These are phyloP conservation scores for Oxalis stricta DNA, from an alignment of 441 rosid species.

Conservation along the genomic window DNA sequence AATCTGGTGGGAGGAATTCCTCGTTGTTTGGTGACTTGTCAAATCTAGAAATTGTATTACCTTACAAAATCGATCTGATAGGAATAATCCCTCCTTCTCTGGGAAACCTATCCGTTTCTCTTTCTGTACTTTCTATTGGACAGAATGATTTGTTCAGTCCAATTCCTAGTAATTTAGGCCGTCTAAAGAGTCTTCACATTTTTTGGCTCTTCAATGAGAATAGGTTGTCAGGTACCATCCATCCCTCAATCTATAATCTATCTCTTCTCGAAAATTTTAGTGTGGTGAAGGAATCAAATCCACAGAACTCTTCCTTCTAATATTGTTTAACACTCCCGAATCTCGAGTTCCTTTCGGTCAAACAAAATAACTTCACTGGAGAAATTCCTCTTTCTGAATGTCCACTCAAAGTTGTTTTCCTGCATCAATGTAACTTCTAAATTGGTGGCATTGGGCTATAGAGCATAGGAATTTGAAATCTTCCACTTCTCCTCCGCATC, in stretches of 20 bases:
- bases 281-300: background rate
- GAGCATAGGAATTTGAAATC: background rate
- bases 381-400: constrained; percentile 3
- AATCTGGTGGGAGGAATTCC: background rate
- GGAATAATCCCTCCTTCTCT: constrained; percentile 4
- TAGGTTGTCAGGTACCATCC: constrained; percentile 6
- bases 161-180: background rate
- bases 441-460: background rate
- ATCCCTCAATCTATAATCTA: background rate
- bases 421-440: constrained; percentile 3
- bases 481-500: background rate
- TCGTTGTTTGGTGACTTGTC: background rate
- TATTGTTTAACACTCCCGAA: constrained; percentile 5
- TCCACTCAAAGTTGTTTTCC: constrained; percentile 8
- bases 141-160: background rate
- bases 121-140: rapidly evolving
- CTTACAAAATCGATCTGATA: background rate
- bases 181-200: background rate
- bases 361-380: background rate
- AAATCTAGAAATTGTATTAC: background rate
- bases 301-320: constrained; percentile 1
- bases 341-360: background rate
- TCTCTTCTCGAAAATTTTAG: background rate
- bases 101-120: constrained; percentile 1
- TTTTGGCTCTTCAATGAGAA: rapidly evolving